A percentile compares a stretch with the other conserved stretches of the same genome.
These are phyloP conservation scores for Xylariaceae sp. DNA, from an alignment of 2,329 filamentous ascomycete genomes.

Conservation along the genomic window DNA sequence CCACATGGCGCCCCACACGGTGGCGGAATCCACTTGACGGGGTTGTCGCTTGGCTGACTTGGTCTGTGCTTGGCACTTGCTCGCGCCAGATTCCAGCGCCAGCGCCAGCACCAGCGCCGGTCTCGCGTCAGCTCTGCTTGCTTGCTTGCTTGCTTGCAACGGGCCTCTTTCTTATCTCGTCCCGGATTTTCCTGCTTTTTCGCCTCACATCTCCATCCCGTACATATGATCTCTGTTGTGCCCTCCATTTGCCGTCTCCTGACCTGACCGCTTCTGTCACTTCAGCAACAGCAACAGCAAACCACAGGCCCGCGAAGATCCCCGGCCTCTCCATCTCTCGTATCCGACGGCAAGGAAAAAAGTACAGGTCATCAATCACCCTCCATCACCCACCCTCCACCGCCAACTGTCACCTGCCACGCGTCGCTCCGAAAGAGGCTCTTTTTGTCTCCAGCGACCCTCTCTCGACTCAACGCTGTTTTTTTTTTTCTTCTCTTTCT, in stretches of 20 bases:
- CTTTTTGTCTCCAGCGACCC: no score
- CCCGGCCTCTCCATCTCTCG: neutral
- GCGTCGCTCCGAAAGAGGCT: slow-evolving; percentile 8
- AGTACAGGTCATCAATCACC: slow-evolving; percentile 1
- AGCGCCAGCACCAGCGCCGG: slow-evolving; percentile 1
- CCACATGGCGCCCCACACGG: no score
- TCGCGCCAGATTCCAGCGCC: slow-evolving; percentile 3
- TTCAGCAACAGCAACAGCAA: neutral
- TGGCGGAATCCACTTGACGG: neutral
- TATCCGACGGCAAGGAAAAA: neutral
- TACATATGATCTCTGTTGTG: slow-evolving; percentile 10
- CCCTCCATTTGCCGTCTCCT: slow-evolving; percentile 6
- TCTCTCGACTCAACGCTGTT: no score
- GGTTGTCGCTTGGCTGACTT: neutral
- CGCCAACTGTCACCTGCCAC: slow-evolving; percentile 17
- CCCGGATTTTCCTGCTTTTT: neutral
- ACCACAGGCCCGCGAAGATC: neutral
- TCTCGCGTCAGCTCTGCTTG: slow-evolving; percentile 15
- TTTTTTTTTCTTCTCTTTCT: no score
- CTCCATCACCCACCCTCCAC: neutral
- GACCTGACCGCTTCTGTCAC: slow-evolving; percentile 3
- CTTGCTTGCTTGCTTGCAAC: neutral
- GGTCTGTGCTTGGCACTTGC: neutral
- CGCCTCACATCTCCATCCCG: neutral
- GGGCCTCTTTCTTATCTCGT: slow-evolving; percentile 2